Evolutionary conservation across 805 yeast species (phyloP), one percentile per base, ranked within the genome.

Genomic region (Candida glaebosa): DNA sequence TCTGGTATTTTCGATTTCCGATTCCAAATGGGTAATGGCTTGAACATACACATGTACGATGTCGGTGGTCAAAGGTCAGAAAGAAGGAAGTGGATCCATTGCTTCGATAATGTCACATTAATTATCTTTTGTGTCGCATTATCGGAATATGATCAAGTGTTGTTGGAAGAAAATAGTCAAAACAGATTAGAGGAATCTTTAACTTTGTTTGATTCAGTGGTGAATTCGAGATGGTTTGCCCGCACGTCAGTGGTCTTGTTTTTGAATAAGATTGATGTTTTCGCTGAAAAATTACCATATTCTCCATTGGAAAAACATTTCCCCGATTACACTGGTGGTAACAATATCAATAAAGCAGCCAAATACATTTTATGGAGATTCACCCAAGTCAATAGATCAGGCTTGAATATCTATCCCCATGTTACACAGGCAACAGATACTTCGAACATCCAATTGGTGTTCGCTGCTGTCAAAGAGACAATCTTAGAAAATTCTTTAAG

Each of bases 21-120:
- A 43, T 86, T 90, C 54, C 81, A 80, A 45, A 75, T 89, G 78
- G 88, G 85, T n/a, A 47, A 53, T 24, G 71, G 71, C 5, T 53
- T 69, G 17, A 65, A 62, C 39, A 63, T 69, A 28, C 75, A 70
- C 51, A 69, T 70, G 75, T 70, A 56, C 56, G 97, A 90, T 61
- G 96, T 90, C 37, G 97, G 97, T 48, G 97, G 97, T 1, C 99
- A 93, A 63, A 73, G 99, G 53, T 81, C 95, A 3, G 99, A 93
- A 67, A 81, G 99, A 40, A 87, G 86, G 56, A 91, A 93, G 63
- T 93, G 99, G 99, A 89, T 93, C 47, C 95, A 93, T 63, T 87
- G 96, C 57, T 93, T 93, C 54, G 96, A 89, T 61, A 88, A 89
- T 52, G 96, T 90, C 25, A 85, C 96, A 0, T 72, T 86, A 36